These are phyloP conservation scores for Raffaelea deltoideospora DNA, from an alignment of 2,329 filamentous ascomycete genomes.

Conservation along the genomic window DNA sequence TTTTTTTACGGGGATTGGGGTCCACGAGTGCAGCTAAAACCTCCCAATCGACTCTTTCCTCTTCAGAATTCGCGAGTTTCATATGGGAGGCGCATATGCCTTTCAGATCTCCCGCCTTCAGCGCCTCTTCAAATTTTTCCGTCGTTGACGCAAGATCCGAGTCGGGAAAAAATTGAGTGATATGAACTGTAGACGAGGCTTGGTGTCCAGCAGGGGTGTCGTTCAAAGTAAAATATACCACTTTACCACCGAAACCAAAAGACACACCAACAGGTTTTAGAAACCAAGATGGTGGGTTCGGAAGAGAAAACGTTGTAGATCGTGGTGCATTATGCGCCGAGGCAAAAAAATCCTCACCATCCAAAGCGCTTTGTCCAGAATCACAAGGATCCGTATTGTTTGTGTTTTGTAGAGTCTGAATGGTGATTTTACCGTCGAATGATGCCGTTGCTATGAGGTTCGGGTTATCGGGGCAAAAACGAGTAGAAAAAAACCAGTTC, in stretches of 20 bases:
- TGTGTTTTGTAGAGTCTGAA: constrained; percentile 91
- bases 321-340: constrained; percentile 87
- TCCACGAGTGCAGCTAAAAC: constrained; percentile 82
- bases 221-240: constrained; percentile 57
- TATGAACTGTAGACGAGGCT: constrained; percentile 59
- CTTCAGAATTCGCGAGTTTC: constrained; percentile 60
- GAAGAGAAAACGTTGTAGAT: constrained; percentile 73
- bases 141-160: constrained; percentile 71
- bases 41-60: constrained; percentile 92
- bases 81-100: constrained; percentile 70
- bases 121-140: constrained; percentile 70
- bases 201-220: constrained; percentile 46
- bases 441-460: constrained; percentile 87
- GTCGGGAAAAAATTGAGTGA: constrained; percentile 82
- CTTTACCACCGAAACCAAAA: constrained; percentile 90
- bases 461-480: constrained; percentile 88
- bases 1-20: constrained; percentile 69
- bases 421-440: constrained; percentile 88
- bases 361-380: constrained; percentile 52
- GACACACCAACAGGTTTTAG: constrained; percentile 72
- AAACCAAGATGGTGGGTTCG: constrained; percentile 79
- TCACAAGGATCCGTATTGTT: constrained; percentile 56
- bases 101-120: constrained; percentile 62
- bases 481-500: constrained; percentile 97
- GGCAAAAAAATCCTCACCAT: constrained; percentile 93